These are phyloP conservation scores for Cercospora sojina DNA, from an alignment of 2,329 filamentous ascomycete genomes.

Conservation along the genomic window DNA sequence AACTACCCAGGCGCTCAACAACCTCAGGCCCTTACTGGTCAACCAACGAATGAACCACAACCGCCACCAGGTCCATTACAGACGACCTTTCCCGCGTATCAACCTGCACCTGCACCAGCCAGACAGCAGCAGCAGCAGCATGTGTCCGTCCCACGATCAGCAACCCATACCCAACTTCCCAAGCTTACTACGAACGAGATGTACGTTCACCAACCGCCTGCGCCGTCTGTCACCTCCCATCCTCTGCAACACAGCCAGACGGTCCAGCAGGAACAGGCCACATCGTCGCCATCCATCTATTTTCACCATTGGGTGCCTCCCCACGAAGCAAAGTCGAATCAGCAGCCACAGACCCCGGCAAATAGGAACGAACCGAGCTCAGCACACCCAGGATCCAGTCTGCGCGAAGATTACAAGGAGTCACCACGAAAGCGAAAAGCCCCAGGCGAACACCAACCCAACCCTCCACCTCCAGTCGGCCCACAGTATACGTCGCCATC, in stretches of 20 bases:
- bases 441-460: slow-evolving; percentile 52
- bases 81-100: slow-evolving; percentile 43
- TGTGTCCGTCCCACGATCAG: slow-evolving; percentile 47
- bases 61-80: slow-evolving; percentile 39
- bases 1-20: slow-evolving; percentile 26
- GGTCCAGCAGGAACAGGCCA: slow-evolving; percentile 60
- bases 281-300: slow-evolving; percentile 73
- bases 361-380: slow-evolving; percentile 52
- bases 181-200: slow-evolving; percentile 55
- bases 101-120: slow-evolving; percentile 30
- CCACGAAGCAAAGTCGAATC: slow-evolving; percentile 54
- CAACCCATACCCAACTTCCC: slow-evolving; percentile 49
- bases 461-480: slow-evolving; percentile 53
- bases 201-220: slow-evolving; percentile 50
- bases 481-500: slow-evolving; percentile 51
- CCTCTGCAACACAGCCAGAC: slow-evolving; percentile 50
- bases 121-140: slow-evolving; percentile 34
- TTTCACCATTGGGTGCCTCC: slow-evolving; percentile 95
- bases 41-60: slow-evolving; percentile 36
- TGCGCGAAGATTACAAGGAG: slow-evolving; percentile 64
- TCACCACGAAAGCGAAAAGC: slow-evolving; percentile 86
- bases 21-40: slow-evolving; percentile 40
- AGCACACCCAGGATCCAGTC: slow-evolving; percentile 52
- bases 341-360: slow-evolving; percentile 70
- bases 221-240: slow-evolving; percentile 41